Evolutionary conservation across 495 filamentous ascomycete genomes (phyloP).

Genomic region (Talaromyces liani): DNA sequence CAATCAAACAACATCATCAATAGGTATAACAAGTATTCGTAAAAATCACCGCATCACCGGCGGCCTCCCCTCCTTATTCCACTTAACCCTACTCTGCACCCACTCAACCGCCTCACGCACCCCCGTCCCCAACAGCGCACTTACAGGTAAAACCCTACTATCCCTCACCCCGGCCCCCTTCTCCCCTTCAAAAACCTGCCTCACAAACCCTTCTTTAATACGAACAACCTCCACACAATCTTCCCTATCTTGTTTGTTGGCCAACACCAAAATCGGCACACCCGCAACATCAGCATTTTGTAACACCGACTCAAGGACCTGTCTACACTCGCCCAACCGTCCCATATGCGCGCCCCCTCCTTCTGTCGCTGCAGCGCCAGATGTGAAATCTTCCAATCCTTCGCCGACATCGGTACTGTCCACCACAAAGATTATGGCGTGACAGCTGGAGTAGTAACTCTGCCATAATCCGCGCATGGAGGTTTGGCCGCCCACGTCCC

Average conservation of each 20-base stretch:
- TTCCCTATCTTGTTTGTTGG: constrained; percentile 96
- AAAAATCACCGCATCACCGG: constrained; percentile 74
- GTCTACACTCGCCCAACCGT: constrained; percentile 77
- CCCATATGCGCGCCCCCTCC: constrained; percentile 32
- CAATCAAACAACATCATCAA: not conserved
- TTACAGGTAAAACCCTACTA: constrained; percentile 83
- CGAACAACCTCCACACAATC: constrained; percentile 95
- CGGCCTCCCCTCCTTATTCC: constrained; percentile 89
- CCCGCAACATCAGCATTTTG: constrained; percentile 78
- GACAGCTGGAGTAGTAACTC: constrained; percentile 85
- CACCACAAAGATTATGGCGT: constrained; percentile 96
- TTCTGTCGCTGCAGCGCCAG: constrained; percentile 13
- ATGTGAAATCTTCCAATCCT: constrained; percentile 44
- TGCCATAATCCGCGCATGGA: constrained; percentile 88
- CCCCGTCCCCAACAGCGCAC: constrained; percentile 82
- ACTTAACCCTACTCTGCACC: constrained; percentile 82
- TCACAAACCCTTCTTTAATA: constrained; percentile 92
- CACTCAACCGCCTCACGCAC: constrained; percentile 94
- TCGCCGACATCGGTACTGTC: constrained; percentile 89
- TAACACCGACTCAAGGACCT: constrained; percentile 80
- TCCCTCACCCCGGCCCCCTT: constrained; percentile 78
- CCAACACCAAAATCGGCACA: constrained; percentile 84
- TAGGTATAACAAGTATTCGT: too few species aligned
- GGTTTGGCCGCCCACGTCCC: constrained; percentile 95
- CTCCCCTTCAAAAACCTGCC: constrained; percentile 91